A percentile compares a stretch with the other conserved stretches of the same genome.
Conservation (phyloP, 805 yeast genomes). For the Monosporozyma siamensis region DNA sequence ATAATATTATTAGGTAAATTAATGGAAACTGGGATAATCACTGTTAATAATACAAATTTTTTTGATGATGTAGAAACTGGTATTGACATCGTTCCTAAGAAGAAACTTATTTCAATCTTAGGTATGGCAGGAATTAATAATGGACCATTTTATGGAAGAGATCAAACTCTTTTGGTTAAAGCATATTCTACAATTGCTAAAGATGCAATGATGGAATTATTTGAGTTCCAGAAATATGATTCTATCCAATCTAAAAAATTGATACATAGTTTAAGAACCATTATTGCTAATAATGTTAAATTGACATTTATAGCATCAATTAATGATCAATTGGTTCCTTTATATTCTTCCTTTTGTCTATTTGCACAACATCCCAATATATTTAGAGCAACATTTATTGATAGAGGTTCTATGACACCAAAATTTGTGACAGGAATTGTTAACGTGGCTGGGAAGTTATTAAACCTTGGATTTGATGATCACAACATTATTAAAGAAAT, state of each 20-base stretch:
- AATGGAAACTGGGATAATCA: slow-evolving; percentile 47
- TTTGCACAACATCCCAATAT: slow-evolving; percentile 85
- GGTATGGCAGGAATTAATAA: slow-evolving; percentile 95
- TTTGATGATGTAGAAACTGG: slow-evolving; percentile 11
- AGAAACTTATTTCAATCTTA: slow-evolving; percentile 54
- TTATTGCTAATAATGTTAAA: slow-evolving; percentile 65
- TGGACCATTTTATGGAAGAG: slow-evolving; percentile 93
- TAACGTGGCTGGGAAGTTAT: slow-evolving; percentile 59
- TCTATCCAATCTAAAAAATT: slow-evolving; percentile 65
- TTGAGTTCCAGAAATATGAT: slow-evolving; percentile 74
- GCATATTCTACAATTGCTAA: slow-evolving; percentile 88
- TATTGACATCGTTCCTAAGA: slow-evolving; percentile 9
- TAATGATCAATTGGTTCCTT: slow-evolving; percentile 89
- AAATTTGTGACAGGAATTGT: slow-evolving; percentile 67
- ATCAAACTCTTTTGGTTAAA: slow-evolving; percentile 70
- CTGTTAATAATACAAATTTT: slow-evolving; percentile 26
- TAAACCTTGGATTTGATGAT: slow-evolving; percentile 72
- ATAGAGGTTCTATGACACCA: slow-evolving; percentile 71
- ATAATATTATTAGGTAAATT: slow-evolving; percentile 67
- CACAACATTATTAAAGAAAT: slow-evolving; percentile 81
- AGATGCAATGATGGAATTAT: slow-evolving; percentile 75
- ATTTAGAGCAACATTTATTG: slow-evolving; percentile 81
- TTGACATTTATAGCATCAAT: slow-evolving; percentile 78
- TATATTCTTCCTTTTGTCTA: slow-evolving; percentile 76
- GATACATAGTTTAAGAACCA: slow-evolving; percentile 52